These are phyloP conservation scores for Chaetomiaceae sp. DNA, from an alignment of 2,329 filamentous ascomycete species.

Conservation along the genomic window DNA sequence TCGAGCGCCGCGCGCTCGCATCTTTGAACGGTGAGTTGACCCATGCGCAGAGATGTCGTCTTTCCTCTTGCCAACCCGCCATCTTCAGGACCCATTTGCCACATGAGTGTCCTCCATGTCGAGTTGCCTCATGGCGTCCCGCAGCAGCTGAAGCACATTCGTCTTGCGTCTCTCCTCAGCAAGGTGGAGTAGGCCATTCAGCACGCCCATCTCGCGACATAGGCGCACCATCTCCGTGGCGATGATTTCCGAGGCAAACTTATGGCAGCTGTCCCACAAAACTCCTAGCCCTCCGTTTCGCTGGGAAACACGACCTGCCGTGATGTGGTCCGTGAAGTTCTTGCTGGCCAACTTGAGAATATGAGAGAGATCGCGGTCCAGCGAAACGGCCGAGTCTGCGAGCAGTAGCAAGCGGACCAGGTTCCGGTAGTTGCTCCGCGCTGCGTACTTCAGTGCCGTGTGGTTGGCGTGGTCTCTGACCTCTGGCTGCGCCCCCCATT, in stretches of 20 bases:
- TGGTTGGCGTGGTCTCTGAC: slow-evolving; percentile 9
- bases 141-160: slow-evolving; percentile 4
- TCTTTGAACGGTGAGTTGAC: no score
- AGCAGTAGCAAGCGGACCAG: slow-evolving; percentile 16
- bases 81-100: background rate
- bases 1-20: no score
- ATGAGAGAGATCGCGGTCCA: slow-evolving; percentile 4
- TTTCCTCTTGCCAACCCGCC: background rate
- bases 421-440: background rate
- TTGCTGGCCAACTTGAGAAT: slow-evolving; percentile 17
- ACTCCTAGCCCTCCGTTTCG: background rate
- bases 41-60: no score
- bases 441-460: slow-evolving; percentile 19
- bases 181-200: slow-evolving; percentile 10
- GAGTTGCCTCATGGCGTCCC: background rate
- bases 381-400: slow-evolving; percentile 8
- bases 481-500: slow-evolving; percentile 10
- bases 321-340: no score
- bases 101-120: background rate
- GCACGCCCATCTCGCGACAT: slow-evolving; percentile 11
- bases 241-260: background rate
- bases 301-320: background rate
- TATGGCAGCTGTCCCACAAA: background rate
- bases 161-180: slow-evolving; percentile 3
- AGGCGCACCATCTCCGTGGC: slow-evolving; percentile 16